Evolutionary conservation across 179 eudicot genomes (phyloP).

Genomic region (Monotropa hypopitys): DNA sequence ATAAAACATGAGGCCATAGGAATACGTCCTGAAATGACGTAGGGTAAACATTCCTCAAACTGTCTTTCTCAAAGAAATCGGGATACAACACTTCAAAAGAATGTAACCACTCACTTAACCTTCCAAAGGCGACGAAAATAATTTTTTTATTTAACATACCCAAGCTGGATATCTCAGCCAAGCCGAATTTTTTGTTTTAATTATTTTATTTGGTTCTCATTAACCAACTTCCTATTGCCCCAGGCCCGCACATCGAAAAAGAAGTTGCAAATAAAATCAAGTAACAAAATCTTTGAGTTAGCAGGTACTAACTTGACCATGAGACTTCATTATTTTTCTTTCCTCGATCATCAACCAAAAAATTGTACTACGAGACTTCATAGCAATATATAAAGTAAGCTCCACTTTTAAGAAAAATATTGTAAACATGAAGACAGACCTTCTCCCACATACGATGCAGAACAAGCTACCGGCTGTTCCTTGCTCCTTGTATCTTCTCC

Average conservation of each 20-base stretch:
- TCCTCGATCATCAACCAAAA: neutral
- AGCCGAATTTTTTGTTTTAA: neutral
- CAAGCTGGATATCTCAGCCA: constrained; percentile 2
- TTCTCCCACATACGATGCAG: constrained; percentile 58
- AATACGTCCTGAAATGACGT: neutral
- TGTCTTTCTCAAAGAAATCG: neutral
- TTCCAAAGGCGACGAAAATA: neutral
- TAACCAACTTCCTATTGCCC: neutral
- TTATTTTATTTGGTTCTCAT: neutral
- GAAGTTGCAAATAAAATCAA: neutral
- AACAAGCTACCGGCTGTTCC: constrained; percentile 52
- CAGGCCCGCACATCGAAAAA: neutral
- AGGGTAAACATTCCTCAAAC: neutral
- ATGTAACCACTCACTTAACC: neutral
- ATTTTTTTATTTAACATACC: neutral
- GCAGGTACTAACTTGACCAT: constrained; percentile 5
- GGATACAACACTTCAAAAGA: neutral
- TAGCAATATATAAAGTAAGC: neutral
- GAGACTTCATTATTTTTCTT: neutral
- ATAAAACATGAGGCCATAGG: neutral
- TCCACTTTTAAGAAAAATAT: constrained; percentile 9
- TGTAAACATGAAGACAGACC: constrained; percentile 36
- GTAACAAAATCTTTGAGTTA: constrained; percentile 1
- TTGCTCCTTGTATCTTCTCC: constrained; percentile 41
- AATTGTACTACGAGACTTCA: neutral